Percentiles rank a stretch among this genome's conserved stretches.
These are phyloP conservation scores for Chamaecrista fasciculata DNA, from an alignment of 306 rosid species.

Conservation along the genomic window DNA sequence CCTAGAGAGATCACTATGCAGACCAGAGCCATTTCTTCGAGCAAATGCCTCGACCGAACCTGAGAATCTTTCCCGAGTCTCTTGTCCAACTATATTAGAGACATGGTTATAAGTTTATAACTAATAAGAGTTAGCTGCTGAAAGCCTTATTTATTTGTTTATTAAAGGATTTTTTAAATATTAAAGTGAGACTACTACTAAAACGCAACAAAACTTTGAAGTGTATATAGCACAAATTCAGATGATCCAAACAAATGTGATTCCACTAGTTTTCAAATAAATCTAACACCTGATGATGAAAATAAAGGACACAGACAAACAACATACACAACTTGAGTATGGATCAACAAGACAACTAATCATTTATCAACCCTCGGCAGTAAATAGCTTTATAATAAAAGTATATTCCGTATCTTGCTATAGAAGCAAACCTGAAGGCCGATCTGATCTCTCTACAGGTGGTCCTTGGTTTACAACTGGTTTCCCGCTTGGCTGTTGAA, in stretches of 20 bases:
- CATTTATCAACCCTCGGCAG: not conserved
- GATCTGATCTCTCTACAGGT: constrained; percentile 60
- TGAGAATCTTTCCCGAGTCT: constrained; percentile 66
- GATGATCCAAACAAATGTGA: constrained; percentile 9
- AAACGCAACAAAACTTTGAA: not conserved
- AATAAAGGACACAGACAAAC: not conserved
- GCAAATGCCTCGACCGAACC: constrained; percentile 94
- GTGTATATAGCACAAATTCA: not conserved
- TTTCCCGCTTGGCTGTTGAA: constrained; percentile 69
- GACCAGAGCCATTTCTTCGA: constrained; percentile 72
- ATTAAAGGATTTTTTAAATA: not conserved
- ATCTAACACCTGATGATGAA: not conserved
- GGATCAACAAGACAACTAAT: constrained; percentile 3
- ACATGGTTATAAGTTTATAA: not conserved
- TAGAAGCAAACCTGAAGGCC: constrained; percentile 71
- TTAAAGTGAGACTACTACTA: not conserved
- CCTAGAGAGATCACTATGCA: constrained; percentile 70
- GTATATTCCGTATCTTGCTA: constrained; percentile 28
- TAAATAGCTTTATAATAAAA: constrained; percentile 16
- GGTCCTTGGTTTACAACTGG: constrained; percentile 64
- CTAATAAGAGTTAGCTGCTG: not conserved
- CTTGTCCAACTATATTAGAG: constrained; percentile 59
- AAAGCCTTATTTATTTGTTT: not conserved
- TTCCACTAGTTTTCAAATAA: constrained; percentile 6
- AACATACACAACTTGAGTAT: constrained; percentile 3